Base-by-base conservation (phyloP, 495 filamentous ascomycete genomes). In the Penicillium argentinense region DNA sequence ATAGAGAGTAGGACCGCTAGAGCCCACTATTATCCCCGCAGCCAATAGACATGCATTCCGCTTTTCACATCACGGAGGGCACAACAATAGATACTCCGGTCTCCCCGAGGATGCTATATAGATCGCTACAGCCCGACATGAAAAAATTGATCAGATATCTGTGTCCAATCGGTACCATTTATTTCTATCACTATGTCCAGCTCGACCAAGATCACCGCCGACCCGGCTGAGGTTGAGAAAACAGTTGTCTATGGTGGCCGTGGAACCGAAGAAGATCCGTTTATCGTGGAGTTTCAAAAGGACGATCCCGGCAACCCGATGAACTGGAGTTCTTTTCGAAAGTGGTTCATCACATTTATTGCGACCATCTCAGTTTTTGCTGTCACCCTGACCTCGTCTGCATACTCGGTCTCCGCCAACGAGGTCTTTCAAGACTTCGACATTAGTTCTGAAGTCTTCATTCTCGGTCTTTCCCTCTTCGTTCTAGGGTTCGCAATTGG, bases 261-360 rank as follows among this genome's bases (percentile, higher is more conserved):
- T 5, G 86, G 85, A 34, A 88, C 83, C 3, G 59, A 73, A 22
- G 76, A 81, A 4, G 77, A 84, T 26, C 86, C 85, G 2, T 89
- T 78, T 49, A 54, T 86, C n/a, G 82, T 88, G 47, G 77, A 82
- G 23, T 89, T 79, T 55, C 71, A 85, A 0, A 74, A 76, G 9
- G 57, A 79, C 22, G 86, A 89, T 59, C 65, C 72, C 1, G 67
- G 74, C 41, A 82, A 88, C 60, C 80, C 84, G 1, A 78, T 84
- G 73, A 67, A 64, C 13, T 87, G 45, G 42, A n/a, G 44, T 9
- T 25, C 22, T 0, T 17, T 26, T 6, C 22, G 49, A 18, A 59
- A 60, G 30, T 62, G 56, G 56, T 33, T 49, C 9, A 51, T 62
- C 33, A 45, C 56, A 5, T 21, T 26, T 3, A 33, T 66, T 16